Evolutionary conservation across 345 rosid genomes (phyloP).

Genomic region (Limnanthes douglasii): DNA sequence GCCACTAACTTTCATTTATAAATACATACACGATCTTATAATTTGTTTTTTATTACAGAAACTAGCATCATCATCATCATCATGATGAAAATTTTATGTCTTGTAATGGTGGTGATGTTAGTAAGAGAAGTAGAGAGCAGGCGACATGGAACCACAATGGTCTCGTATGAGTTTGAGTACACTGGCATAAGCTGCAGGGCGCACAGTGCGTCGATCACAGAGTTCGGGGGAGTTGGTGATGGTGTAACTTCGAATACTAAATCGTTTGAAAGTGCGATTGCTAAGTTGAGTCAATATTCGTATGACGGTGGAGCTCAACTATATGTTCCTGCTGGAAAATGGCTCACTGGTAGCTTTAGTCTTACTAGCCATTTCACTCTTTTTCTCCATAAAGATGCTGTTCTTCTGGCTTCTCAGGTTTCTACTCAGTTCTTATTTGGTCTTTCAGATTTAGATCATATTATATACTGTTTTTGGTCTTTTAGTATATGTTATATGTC

Average conservation of each 20-base stretch:
- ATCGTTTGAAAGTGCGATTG: slow-evolving; percentile 58
- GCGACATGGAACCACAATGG: no score
- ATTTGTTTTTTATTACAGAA: no score
- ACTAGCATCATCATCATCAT: no score
- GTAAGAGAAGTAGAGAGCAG: no score
- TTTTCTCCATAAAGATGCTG: slow-evolving; percentile 69
- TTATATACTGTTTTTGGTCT: neutral
- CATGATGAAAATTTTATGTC: no score
- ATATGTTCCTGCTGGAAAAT: slow-evolving; percentile 65
- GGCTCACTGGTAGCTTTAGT: slow-evolving; percentile 82
- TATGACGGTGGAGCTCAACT: slow-evolving; percentile 58
- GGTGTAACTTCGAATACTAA: slow-evolving; percentile 68
- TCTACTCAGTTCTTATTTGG: neutral
- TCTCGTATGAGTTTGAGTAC: slow-evolving; percentile 55
- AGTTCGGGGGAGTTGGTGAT: slow-evolving; percentile 84
- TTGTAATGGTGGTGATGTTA: no score
- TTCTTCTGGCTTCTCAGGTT: slow-evolving; percentile 76
- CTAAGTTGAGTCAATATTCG: slow-evolving; percentile 35
- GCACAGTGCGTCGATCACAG: slow-evolving; percentile 67
- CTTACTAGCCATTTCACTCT: slow-evolving; percentile 82
- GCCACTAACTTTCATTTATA: no score
- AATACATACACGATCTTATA: no score
- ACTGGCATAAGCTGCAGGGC: slow-evolving; percentile 61
- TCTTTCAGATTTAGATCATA: neutral
- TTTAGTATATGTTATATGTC: no score